Evolutionary conservation across 1,139 yeast species (phyloP), one percentile per base, ranked within the genome.

Genomic region (Debaryomyces coudertii): DNA sequence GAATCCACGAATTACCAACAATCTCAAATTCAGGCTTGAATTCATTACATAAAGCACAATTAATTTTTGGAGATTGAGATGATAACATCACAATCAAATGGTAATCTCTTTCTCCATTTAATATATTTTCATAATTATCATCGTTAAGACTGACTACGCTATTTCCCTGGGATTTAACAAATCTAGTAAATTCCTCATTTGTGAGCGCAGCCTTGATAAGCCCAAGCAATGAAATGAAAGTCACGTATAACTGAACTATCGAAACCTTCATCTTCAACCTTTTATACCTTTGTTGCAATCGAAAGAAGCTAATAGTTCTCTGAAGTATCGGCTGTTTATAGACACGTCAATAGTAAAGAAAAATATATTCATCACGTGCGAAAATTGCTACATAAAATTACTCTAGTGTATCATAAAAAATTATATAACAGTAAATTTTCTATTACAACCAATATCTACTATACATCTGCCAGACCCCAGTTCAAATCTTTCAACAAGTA

Each of bases 21-120:
- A 77, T 69, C 30, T 68, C 68, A 59, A 68, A 89, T 42, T 79
- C 81, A 1, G 97, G 96, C 31, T 79, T 82, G 56, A 88, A 77
- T 42, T 85, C 83, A 22, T 71, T 58, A 74, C 99, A 93, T 49
- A 89, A 73, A 2, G 75, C 73, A 69, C 99, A 93, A 29, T 89
- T 89, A 61, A 90, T 79, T 54, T 82, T 82, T 0, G 89, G 73
- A 31, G 83, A 77, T 14, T 84, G 79, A 2, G 97, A 90, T 0
- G 97, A 87, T 54, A 93, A 69, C 45, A 87, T 73, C 36, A 84
- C 65, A 22, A 88, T 76, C 15, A 88, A 58, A 41, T 86, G 79
- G 63, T 81, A 84, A 57, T 90, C 90, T 57, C 93, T 77, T 22
- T 85, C 84, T 1, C 92, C 90, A 25, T 71, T 70, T 49, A 90